Percentiles rank a stretch among this genome's conserved stretches.
phyloP scores from a whole-genome alignment of 176 grass and related monocot genomes.

The Carex cristatella region DNA sequence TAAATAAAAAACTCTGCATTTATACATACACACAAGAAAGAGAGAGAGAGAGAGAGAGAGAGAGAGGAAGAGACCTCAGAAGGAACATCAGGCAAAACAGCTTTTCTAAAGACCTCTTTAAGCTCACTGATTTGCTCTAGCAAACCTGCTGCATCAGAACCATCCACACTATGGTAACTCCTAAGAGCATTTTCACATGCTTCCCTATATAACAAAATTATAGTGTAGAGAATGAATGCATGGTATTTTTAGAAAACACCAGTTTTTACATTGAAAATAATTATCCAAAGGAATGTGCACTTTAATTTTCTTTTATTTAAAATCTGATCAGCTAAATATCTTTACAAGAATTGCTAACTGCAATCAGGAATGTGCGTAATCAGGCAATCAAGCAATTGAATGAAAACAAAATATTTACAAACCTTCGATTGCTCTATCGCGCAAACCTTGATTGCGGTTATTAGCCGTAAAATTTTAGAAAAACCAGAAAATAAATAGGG shows the following conservation, averaged over 20 bases:
- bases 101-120: conserved; percentile 58
- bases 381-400: background rate
- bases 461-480: background rate
- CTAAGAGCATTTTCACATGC: conserved; percentile 63
- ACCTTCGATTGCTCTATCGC: background rate
- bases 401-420: background rate
- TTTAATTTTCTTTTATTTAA: background rate
- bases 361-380: too few relatives aligned
- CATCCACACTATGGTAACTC: conserved; percentile 41
- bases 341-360: background rate
- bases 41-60: background rate
- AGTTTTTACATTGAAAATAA: background rate
- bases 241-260: background rate
- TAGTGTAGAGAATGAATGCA: background rate
- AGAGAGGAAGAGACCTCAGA: conserved; percentile 40
- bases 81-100: conserved; percentile 46
- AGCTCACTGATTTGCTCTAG: conserved; percentile 52
- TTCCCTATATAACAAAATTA: conserved; percentile 31
- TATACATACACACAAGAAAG: background rate
- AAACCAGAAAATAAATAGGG: background rate
- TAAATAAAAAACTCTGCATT: too few relatives aligned
- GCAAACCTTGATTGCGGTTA: background rate
- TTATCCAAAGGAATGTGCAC: background rate
- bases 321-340: background rate
- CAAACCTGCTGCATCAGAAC: conserved; percentile 21